phyloP scores from a whole-genome alignment of 352 stramenopile species.

The Ophiocytium majus region DNA sequence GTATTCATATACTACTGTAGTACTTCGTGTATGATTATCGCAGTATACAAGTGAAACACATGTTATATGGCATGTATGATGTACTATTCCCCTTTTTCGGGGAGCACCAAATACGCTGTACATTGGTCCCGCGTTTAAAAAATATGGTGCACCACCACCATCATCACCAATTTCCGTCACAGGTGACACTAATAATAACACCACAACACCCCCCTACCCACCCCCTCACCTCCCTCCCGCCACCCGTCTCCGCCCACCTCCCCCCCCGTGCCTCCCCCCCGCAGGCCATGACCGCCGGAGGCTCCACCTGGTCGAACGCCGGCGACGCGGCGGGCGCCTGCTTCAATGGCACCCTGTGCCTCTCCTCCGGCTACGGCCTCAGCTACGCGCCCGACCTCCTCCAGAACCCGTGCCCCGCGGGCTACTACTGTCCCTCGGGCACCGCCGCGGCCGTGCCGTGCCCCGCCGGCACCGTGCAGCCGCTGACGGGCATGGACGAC shows the following conservation, averaged over 20 bases:
- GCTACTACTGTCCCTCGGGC: slow-evolving; percentile 73
- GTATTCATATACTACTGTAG: too few species aligned
- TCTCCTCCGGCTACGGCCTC: not conserved
- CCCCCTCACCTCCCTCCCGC: too few species aligned
- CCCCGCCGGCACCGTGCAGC: slow-evolving; percentile 50
- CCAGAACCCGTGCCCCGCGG: slow-evolving; percentile 64
- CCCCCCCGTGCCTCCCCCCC: not conserved
- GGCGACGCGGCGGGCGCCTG: slow-evolving; percentile 43
- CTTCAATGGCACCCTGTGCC: slow-evolving; percentile 50
- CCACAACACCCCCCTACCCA: too few species aligned
- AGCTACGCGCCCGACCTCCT: slow-evolving; percentile 9
- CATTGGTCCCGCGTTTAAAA: too few species aligned
- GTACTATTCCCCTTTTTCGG: too few species aligned
- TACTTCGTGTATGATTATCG: too few species aligned
- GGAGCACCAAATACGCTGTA: too few species aligned
- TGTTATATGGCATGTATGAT: too few species aligned
- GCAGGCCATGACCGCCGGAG: slow-evolving; percentile 38
- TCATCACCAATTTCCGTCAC: too few species aligned
- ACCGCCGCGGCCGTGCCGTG: slow-evolving; percentile 64
- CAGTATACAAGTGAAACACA: too few species aligned
- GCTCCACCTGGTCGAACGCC: slow-evolving; percentile 20
- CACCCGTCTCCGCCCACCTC: not conserved
- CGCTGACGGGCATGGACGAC: slow-evolving; percentile 37
- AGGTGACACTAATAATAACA: too few species aligned
- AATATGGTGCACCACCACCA: too few species aligned